Conservation (phyloP, 129 eudicot species). For the Artemisia tridentata region DNA sequence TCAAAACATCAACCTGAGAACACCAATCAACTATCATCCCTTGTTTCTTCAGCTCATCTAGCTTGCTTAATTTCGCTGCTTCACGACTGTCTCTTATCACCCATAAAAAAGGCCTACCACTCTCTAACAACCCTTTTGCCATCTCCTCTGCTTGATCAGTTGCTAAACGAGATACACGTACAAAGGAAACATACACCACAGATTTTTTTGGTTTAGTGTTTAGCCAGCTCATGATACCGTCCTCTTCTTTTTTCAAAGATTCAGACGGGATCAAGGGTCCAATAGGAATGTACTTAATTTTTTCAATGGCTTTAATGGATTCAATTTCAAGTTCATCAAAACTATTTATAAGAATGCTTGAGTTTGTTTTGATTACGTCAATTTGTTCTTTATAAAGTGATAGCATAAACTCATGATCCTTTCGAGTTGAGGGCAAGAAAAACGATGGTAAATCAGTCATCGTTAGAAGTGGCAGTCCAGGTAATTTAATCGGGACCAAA, state of each 20-base stretch:
- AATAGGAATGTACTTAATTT: constrained; percentile 12
- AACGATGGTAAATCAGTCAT: constrained; percentile 31
- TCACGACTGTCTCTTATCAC: constrained; percentile 35
- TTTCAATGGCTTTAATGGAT: constrained; percentile 15
- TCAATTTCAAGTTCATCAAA: constrained; percentile 26
- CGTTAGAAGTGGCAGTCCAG: constrained; percentile 28
- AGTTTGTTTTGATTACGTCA: not conserved
- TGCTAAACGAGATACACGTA: constrained; percentile 44
- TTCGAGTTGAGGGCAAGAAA: constrained; percentile 4
- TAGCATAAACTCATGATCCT: not conserved
- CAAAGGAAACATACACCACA: constrained; percentile 53
- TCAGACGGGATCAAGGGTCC: constrained; percentile 42
- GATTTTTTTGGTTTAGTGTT: constrained; percentile 41
- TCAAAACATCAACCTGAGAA: constrained; percentile 51
- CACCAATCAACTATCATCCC: constrained; percentile 51
- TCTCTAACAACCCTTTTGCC: constrained; percentile 35
- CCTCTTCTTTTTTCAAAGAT: not conserved
- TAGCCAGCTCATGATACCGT: constrained; percentile 37
- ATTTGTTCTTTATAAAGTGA: constrained; percentile 17
- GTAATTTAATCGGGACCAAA: constrained; percentile 10
- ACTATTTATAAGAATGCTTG: constrained; percentile 28
- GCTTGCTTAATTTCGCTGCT: constrained; percentile 28
- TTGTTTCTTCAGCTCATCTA: constrained; percentile 14
- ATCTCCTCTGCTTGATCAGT: constrained; percentile 52
- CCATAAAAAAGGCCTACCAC: constrained; percentile 50